phyloP scores from a whole-genome alignment of 2,329 filamentous ascomycete species.

The Pyrenophora seminiperda region DNA sequence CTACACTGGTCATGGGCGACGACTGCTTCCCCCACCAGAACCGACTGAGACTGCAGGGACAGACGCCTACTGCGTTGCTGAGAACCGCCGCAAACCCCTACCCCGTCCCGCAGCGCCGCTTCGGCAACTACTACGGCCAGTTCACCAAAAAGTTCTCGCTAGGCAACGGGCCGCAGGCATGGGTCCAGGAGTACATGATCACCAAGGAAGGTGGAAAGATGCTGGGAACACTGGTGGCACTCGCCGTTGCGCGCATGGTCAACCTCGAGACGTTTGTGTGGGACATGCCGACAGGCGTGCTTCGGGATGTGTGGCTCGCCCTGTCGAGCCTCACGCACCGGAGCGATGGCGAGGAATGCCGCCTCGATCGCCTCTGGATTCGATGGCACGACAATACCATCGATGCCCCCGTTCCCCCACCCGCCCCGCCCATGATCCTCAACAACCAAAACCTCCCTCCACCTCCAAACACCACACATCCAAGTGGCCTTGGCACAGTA shows the following conservation, averaged over 20 bases:
- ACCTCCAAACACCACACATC: conserved; percentile 46
- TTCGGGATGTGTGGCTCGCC: conserved; percentile 80
- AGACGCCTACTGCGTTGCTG: conserved; percentile 9
- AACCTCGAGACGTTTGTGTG: conserved; percentile 82
- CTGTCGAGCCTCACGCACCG: conserved; percentile 72
- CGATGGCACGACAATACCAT: conserved; percentile 79
- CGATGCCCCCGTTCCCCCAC: conserved; percentile 46
- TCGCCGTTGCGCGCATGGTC: conserved; percentile 80
- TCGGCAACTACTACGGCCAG: conserved; percentile 76
- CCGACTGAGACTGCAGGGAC: conserved; percentile 32
- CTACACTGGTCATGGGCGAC: conserved; percentile 76
- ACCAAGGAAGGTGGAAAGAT: conserved; percentile 85
- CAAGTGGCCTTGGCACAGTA: conserved; percentile 40
- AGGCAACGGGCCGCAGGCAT: conserved; percentile 78
- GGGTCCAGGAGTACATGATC: conserved; percentile 82
- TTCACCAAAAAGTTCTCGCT: conserved; percentile 83
- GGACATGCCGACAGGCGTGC: conserved; percentile 87
- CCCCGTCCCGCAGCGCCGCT: conserved; percentile 52
- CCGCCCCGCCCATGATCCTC: conserved; percentile 45
- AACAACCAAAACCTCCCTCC: conserved; percentile 47
- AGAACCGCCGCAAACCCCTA: conserved; percentile 35
- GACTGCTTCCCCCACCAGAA: conserved; percentile 62
- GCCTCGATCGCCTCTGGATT: conserved; percentile 76
- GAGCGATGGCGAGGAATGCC: conserved; percentile 64
- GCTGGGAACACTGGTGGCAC: conserved; percentile 80